Evolutionary conservation across 345 rosid species (phyloP), one percentile per base, ranked within the genome.

Genomic region (Rhizophora apiculata): DNA sequence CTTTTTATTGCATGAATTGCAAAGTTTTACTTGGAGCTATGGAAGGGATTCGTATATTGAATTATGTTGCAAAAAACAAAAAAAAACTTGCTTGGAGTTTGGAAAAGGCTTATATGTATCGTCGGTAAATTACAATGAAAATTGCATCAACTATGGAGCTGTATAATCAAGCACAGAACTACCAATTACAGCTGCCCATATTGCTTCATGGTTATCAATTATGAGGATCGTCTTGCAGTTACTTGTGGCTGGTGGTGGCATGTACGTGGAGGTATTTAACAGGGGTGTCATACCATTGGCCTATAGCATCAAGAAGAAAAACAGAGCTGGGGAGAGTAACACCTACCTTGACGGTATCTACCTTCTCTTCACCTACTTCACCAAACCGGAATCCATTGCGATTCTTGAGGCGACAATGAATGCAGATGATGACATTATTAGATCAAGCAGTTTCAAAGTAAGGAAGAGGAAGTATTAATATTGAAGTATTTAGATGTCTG

Each of bases 171-270:
- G 27, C 11, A 29, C 5, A 43, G 19, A 27, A 22, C 59, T 39
- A 21, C 30, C 60, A 3, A 4, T 13, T 27, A 56, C 29, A 24
- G 10, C 19, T 15, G 11, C 43, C 36, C 20, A 0, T 27, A 1
- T 21, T 39, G 32, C 24, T 22, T 67, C 29, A 15, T 8, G 30
- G 66, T 53, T 19, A 8, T 64, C 65, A 63, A 69, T 54, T 55
- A 60, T 39, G 68, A 26, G 62, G 55, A 29, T 54, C 7, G 16
- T 72, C 8, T 60, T 66, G 73, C 83, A 95, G 99, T 69, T 95
- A 81, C 97, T 95, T 68, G 93, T 95, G 67, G 96, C 97, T n/a
- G 97, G 93, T 6, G 99, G 99, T 8, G 97, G 96, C 71, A 95
- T 92, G 99, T 92, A 92, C 24, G 85, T 90, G 1, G 99, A 95